Evolutionary conservation across 768 basidiomycete genomes (phyloP).

Genomic region (Tulasnella sp.): DNA sequence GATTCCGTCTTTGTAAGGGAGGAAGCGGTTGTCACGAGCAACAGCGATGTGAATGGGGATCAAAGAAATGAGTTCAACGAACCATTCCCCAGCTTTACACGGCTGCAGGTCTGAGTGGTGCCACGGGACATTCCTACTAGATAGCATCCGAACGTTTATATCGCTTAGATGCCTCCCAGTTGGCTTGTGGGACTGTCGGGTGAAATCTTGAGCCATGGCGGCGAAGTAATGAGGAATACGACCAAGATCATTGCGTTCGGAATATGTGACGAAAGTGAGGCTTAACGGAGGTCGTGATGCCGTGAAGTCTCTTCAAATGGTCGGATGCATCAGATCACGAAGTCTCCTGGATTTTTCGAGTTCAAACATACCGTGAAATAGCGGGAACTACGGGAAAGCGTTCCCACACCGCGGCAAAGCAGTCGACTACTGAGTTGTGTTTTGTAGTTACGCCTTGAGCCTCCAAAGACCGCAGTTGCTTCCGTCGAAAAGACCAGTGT

Average conservation of each 20-base stretch:
- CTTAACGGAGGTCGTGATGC: constrained; percentile 38
- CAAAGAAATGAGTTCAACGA: constrained; percentile 61
- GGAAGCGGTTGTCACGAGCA: constrained; percentile 61
- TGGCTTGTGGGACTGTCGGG: constrained; percentile 48
- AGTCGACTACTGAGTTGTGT: constrained; percentile 60
- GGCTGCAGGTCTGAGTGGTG: constrained; percentile 42
- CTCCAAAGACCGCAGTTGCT: constrained; percentile 34
- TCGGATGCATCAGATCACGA: constrained; percentile 43
- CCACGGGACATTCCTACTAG: constrained; percentile 41
- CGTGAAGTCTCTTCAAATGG: constrained; percentile 55
- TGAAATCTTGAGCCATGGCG: constrained; percentile 23
- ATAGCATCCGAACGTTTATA: constrained; percentile 48
- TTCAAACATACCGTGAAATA: constrained; percentile 42
- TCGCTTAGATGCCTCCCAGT: constrained; percentile 44
- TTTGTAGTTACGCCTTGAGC: not conserved
- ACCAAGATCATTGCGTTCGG: constrained; percentile 44
- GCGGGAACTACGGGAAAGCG: constrained; percentile 63
- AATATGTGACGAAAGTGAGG: constrained; percentile 35
- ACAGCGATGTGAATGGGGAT: constrained; percentile 68
- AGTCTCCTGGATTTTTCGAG: constrained; percentile 42
- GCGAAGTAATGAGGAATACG: constrained; percentile 14
- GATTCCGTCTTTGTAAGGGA: constrained; percentile 63
- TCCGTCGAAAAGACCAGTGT: constrained; percentile 58
- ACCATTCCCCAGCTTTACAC: constrained; percentile 61
- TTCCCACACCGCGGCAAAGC: constrained; percentile 61